Evolutionary conservation across 345 rosid genomes (phyloP).

Genomic region (Brassica juncea): DNA sequence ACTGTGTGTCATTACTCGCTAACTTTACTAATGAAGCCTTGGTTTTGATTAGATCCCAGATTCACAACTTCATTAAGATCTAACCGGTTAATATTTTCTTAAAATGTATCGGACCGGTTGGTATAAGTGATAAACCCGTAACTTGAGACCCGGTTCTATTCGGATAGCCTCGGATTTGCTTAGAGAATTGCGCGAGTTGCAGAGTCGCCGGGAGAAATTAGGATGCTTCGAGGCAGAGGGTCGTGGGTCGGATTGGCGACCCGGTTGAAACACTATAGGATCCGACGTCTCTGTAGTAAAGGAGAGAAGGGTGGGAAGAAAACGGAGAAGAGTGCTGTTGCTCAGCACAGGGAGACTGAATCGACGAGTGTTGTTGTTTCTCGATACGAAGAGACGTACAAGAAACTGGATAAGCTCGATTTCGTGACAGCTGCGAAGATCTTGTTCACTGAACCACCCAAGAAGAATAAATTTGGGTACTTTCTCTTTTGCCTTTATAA

Average conservation of each 20-base stretch:
- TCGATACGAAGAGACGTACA: conserved; percentile 56
- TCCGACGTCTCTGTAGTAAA: conserved; percentile 39
- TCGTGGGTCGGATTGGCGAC: conserved; percentile 38
- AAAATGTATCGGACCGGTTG: neutral
- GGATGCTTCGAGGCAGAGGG: conserved; percentile 52
- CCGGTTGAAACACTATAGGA: conserved; percentile 25
- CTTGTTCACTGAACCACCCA: conserved; percentile 63
- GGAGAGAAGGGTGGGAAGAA: conserved; percentile 37
- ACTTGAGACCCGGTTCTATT: neutral
- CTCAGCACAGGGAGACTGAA: conserved; percentile 48
- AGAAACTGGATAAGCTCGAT: conserved; percentile 74
- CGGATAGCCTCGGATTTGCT: conserved; percentile 7
- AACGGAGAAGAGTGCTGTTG: conserved; percentile 43
- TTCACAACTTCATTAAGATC: neutral
- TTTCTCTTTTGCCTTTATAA: neutral
- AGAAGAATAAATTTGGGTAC: conserved; percentile 81
- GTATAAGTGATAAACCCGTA: neutral
- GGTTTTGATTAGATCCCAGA: neutral
- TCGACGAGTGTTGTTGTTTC: conserved; percentile 45
- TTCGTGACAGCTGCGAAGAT: conserved; percentile 77
- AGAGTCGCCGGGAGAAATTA: conserved; percentile 18
- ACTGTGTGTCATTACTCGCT: conserved; percentile 5
- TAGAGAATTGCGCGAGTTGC: neutral
- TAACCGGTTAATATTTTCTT: neutral
- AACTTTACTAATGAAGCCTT: neutral